These are phyloP conservation scores for Aspergillus sp. DNA, from an alignment of 2,329 filamentous ascomycete species.

Conservation along the genomic window DNA sequence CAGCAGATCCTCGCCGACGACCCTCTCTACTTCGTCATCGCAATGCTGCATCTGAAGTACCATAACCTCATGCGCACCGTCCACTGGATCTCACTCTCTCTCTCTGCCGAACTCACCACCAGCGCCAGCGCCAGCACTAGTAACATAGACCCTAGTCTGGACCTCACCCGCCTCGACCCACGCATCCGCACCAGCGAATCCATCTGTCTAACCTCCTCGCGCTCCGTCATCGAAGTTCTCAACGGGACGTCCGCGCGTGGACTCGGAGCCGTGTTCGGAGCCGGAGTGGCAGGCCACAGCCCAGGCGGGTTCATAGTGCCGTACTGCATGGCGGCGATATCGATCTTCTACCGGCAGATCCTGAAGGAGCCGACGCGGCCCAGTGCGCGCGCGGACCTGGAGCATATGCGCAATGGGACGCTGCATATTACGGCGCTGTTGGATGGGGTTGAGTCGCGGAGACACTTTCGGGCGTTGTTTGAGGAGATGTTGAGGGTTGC, in stretches of 20 bases:
- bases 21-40: background rate
- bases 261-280: background rate
- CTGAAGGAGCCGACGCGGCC: background rate
- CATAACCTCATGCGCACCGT: slow-evolving; percentile 1
- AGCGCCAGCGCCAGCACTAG: no score
- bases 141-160: background rate
- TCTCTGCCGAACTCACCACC: background rate
- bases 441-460: background rate
- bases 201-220: background rate
- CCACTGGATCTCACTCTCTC: background rate
- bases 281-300: background rate
- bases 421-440: background rate
- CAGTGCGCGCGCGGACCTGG: background rate
- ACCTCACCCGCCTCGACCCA: background rate
- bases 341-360: background rate
- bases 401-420: slow-evolving; percentile 1
- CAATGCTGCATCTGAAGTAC: slow-evolving; percentile 1
- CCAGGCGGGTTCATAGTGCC: background rate
- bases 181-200: background rate
- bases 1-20: background rate
- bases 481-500: background rate
- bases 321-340: slow-evolving; percentile 2
- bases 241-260: background rate
- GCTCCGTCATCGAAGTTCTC: background rate
- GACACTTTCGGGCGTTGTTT: background rate